These are phyloP conservation scores for Sphagnum contortum DNA, from an alignment of 225 moss, liverwort and hornwort species.

Conservation along the genomic window DNA sequence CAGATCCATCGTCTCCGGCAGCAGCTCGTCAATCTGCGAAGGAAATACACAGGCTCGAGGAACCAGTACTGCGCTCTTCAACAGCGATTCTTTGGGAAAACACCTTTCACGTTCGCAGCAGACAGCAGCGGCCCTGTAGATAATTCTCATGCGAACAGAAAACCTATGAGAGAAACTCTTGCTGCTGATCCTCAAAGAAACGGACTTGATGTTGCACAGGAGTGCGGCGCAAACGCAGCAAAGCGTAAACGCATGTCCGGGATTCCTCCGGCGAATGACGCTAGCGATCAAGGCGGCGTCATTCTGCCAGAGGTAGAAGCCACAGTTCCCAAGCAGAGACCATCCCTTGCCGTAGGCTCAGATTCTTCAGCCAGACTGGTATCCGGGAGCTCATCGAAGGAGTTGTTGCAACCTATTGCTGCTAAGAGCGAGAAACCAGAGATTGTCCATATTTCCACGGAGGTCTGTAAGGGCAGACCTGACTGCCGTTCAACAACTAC, in stretches of 20 bases:
- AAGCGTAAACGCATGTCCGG: neutral
- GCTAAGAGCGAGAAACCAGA: too few relatives aligned
- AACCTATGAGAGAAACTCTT: neutral
- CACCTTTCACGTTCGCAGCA: neutral
- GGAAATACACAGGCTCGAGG: slow-evolving; percentile 20
- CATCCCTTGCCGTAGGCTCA: slow-evolving; percentile 12
- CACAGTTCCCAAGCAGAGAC: slow-evolving; percentile 8
- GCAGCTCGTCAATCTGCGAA: slow-evolving; percentile 13
- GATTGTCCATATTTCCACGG: too few relatives aligned
- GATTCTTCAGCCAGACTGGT: neutral
- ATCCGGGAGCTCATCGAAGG: too few relatives aligned
- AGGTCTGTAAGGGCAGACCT: too few relatives aligned
- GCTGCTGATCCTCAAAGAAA: slow-evolving; percentile 13
- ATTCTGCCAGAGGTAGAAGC: neutral
- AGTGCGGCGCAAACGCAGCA: neutral
- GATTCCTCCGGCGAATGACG: neutral
- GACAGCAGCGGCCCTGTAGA: slow-evolving; percentile 10
- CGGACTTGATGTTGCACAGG: neutral
- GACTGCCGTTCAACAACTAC: too few relatives aligned
- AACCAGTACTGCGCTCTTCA: slow-evolving; percentile 32
- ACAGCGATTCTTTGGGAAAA: slow-evolving; percentile 13
- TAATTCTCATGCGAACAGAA: neutral
- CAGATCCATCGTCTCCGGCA: slow-evolving; percentile 29
- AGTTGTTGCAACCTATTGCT: too few relatives aligned
- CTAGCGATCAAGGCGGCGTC: neutral